A percentile compares a stretch with the other conserved stretches of the same genome.
Evolutionary conservation across 2,329 filamentous ascomycete species (phyloP).

Genomic region (Sphaerostilbella broomeana): DNA sequence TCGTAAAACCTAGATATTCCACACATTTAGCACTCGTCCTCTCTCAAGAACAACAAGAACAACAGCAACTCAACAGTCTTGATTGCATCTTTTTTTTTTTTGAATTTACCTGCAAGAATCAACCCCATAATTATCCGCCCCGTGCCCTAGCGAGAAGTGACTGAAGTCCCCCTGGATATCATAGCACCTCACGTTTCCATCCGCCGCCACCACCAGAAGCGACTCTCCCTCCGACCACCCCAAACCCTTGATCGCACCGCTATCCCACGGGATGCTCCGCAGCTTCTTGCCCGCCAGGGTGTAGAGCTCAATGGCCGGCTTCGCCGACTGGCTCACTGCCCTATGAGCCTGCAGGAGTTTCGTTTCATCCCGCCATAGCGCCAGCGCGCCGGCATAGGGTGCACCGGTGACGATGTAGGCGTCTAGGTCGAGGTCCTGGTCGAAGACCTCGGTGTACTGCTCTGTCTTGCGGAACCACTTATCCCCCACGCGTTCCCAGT

Average conservation of each 20-base stretch:
- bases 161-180: constrained; percentile 93
- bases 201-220: constrained; percentile 77
- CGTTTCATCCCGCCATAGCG: constrained; percentile 79
- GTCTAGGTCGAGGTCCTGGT: constrained; percentile 87
- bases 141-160: constrained; percentile 86
- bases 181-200: constrained; percentile 86
- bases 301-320: constrained; percentile 88
- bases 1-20: constrained; percentile 61
- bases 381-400: constrained; percentile 90
- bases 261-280: constrained; percentile 83
- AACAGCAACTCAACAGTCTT: background rate
- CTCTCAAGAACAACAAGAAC: background rate
- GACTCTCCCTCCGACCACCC: constrained; percentile 97
- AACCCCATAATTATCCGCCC: constrained; percentile 82
- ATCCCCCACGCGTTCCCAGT: constrained; percentile 91
- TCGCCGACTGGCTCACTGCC: constrained; percentile 61
- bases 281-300: constrained; percentile 87
- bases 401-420: constrained; percentile 89
- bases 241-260: constrained; percentile 76
- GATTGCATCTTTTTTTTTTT: too few species aligned
- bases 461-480: constrained; percentile 93
- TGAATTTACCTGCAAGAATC: constrained; percentile 60
- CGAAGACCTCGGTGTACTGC: constrained; percentile 88
- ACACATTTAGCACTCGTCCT: constrained; percentile 4
- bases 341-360: constrained; percentile 78